Evolutionary conservation across 2,329 filamentous ascomycete species (phyloP), one percentile per base, ranked within the genome.

Genomic region (Claviceps quebecensis): DNA sequence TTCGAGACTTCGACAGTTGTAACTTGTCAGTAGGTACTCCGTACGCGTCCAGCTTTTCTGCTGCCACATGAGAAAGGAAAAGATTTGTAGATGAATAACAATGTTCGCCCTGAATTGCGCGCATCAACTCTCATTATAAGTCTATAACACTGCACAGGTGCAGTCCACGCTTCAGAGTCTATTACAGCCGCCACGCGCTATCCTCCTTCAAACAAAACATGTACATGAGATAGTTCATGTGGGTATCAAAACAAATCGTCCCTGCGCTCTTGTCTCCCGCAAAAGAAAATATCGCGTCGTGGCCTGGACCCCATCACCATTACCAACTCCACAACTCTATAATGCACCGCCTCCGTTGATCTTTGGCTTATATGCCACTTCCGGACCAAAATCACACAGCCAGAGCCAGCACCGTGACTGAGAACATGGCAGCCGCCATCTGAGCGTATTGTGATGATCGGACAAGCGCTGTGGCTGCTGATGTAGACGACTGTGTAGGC

Each of bases 401-500:
- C 45, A 51, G 19, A n/a, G 45, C 43, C n/a, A 52, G 13, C 16
- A 52, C 6, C 4, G 46, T 47, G 13, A 29, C 48, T 2, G 38
- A 46, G 11, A 52, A 41, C 23, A 52, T 16, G n/a, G 38, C 29
- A n/a, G 45, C 46, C 23, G 41, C 47, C 9, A 55, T 29, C 23
- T 47, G 50, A 39, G 43, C 44, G 17, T 40, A 44, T 17, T 45
- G 45, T 6, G 39, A 44, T 23, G 49, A 19, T 16, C n/a, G 4
- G n/a, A 23, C 41, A n/a, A 8, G 36, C 40, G 51, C 34, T 37
- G 55, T 29, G 8, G 26, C 55, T 16, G 45, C 53, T 14, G 56
- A 55, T 16, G 46, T 45, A 7, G 51, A 43, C 14, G 53, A 45
- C 36, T 53, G 48, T n/a, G 44, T 51, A 3, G 56, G 48, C 43